A percentile compares a stretch with the other conserved stretches of the same genome.
phyloP scores from a whole-genome alignment of 2,329 filamentous ascomycete species.

The Fusarium devonianum region DNA sequence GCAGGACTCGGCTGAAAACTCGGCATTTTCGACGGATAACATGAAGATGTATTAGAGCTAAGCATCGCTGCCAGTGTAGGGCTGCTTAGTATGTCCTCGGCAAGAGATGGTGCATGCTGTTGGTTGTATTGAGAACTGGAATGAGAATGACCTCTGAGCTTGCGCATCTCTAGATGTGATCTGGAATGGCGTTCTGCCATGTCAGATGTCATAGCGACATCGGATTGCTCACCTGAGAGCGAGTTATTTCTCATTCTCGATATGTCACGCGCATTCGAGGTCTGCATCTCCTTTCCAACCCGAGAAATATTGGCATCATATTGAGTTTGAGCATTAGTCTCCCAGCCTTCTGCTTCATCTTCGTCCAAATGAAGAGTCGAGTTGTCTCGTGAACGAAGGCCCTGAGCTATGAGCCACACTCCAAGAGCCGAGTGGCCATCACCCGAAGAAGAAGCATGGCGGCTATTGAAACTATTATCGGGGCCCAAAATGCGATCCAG shows the following conservation, averaged over 20 bases:
- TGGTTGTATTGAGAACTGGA: not conserved
- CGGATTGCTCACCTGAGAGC: not conserved
- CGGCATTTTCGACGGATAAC: conserved; percentile 45
- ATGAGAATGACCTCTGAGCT: not conserved
- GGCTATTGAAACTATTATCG: conserved; percentile 42
- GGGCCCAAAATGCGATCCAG: conserved; percentile 35
- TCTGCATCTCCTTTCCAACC: not conserved
- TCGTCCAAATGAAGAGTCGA: conserved; percentile 28
- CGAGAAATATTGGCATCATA: not conserved
- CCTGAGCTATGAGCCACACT: conserved; percentile 49
- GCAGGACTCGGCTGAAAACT: conserved; percentile 47
- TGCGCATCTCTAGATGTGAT: not conserved
- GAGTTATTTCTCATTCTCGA: not conserved
- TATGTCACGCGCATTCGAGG: not conserved
- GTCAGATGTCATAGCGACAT: not conserved
- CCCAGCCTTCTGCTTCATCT: not conserved
- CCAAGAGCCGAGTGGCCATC: conserved; percentile 48
- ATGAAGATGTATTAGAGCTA: conserved; percentile 45
- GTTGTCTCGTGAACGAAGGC: conserved; percentile 41
- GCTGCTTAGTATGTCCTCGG: conserved; percentile 14
- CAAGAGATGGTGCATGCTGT: not conserved
- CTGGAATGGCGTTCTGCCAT: not conserved
- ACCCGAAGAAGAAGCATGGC: conserved; percentile 41
- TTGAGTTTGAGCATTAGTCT: not conserved
- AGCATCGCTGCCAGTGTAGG: conserved; percentile 20